These are phyloP conservation scores for Cryoendolithus antarcticus DNA, from an alignment of 2,329 filamentous ascomycete genomes.

Conservation along the genomic window DNA sequence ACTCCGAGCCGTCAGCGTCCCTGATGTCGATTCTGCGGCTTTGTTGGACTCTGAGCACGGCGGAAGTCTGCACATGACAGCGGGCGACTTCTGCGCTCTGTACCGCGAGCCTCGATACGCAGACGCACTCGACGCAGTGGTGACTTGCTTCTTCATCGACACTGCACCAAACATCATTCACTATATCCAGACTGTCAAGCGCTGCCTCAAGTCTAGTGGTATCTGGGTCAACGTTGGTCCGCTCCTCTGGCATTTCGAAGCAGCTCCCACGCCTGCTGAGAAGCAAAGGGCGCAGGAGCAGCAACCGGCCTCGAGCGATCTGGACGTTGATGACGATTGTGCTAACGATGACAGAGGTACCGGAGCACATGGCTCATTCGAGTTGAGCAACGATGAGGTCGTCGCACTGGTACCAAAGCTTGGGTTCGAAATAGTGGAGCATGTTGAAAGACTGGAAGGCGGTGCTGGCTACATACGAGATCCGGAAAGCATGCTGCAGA, in stretches of 20 bases:
- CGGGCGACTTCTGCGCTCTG: conserved; percentile 82
- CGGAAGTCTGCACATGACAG: conserved; percentile 51
- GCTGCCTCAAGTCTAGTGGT: conserved; percentile 66
- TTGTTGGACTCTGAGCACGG: conserved; percentile 19
- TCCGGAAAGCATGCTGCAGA: conserved; percentile 71
- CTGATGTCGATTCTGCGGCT: conserved; percentile 50
- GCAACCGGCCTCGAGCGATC: conserved; percentile 17
- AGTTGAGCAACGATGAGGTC: conserved; percentile 83
- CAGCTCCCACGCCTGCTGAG: conserved; percentile 43
- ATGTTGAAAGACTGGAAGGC: conserved; percentile 41
- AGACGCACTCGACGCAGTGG: conserved; percentile 64
- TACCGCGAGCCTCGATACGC: conserved; percentile 56
- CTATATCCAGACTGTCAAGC: conserved; percentile 72
- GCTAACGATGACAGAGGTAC: conserved; percentile 35
- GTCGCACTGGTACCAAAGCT: conserved; percentile 58
- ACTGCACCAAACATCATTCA: conserved; percentile 86
- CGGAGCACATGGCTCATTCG: conserved; percentile 78
- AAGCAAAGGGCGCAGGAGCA: conserved; percentile 29
- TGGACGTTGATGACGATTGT: not conserved
- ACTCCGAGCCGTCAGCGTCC: conserved; percentile 58
- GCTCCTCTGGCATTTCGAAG: conserved; percentile 90
- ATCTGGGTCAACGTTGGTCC: conserved; percentile 84
- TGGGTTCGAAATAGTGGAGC: conserved; percentile 55
- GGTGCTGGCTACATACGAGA: conserved; percentile 81
- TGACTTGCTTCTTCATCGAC: conserved; percentile 91